Evolutionary conservation across 1,284 basidiomycete species (phyloP).

Genomic region (Cystobasidium sp.): DNA sequence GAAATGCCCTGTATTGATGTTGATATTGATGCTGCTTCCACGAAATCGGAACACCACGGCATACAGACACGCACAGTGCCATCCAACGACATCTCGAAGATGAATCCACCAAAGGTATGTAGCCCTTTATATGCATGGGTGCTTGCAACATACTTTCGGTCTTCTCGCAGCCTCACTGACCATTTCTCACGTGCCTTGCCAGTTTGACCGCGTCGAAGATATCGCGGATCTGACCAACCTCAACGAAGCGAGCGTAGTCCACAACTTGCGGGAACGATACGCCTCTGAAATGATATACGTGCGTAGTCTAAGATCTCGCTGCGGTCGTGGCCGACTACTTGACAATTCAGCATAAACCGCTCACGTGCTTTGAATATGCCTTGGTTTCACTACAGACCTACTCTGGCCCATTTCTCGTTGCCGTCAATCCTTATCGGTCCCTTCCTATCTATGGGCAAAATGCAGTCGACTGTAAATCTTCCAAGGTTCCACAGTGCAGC

Average conservation of each 20-base stretch:
- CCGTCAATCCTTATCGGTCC: slow-evolving; percentile 94
- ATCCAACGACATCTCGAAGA: slow-evolving; percentile 80
- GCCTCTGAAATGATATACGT: slow-evolving; percentile 94
- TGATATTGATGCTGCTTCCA: neutral
- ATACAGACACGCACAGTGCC: slow-evolving; percentile 69
- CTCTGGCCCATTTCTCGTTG: slow-evolving; percentile 94
- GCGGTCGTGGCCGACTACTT: neutral
- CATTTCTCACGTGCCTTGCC: slow-evolving; percentile 55
- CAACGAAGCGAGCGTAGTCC: slow-evolving; percentile 98
- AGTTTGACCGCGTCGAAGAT: slow-evolving; percentile 96
- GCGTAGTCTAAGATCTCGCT: slow-evolving; percentile 58
- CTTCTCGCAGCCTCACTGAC: neutral
- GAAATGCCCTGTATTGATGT: neutral
- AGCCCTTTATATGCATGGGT: neutral
- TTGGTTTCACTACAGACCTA: slow-evolving; percentile 69
- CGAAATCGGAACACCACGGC: neutral
- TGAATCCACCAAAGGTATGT: slow-evolving; percentile 59
- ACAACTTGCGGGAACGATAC: slow-evolving; percentile 90
- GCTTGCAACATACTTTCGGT: slow-evolving; percentile 15
- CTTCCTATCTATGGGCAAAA: slow-evolving; percentile 81
- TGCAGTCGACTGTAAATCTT: slow-evolving; percentile 48
- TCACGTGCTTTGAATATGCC: slow-evolving; percentile 7
- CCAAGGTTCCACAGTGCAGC: too few species aligned
- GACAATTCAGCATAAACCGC: neutral
- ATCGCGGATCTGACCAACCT: slow-evolving; percentile 98